Percentiles rank a stretch among this genome's conserved stretches.
phyloP scores from a whole-genome alignment of 192 early-diverging fungal species.

The Podochytrium sp. region DNA sequence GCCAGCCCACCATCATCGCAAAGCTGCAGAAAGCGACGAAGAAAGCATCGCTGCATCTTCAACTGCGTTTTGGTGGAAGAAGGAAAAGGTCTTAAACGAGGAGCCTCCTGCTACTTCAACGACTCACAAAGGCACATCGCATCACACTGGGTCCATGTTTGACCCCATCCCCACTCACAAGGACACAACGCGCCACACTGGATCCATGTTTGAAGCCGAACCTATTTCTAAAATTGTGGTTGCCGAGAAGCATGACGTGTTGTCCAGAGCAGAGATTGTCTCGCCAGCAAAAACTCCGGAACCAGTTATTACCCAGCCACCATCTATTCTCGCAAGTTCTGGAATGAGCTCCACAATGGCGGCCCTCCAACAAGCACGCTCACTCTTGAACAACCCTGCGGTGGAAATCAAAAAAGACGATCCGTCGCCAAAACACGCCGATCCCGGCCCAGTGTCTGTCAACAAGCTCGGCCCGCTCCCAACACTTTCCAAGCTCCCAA shows the following conservation, averaged over 20 bases:
- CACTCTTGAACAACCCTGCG: background rate
- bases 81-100: no score
- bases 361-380: background rate
- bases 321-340: background rate
- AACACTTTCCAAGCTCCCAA: conserved; percentile 3
- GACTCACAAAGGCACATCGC: no score
- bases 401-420: background rate
- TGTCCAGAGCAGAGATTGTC: no score
- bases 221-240: no score
- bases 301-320: no score
- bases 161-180: background rate
- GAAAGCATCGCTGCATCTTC: background rate
- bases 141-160: background rate
- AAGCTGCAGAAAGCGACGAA: conserved; percentile 24
- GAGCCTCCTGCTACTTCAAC: no score
- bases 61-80: conserved; percentile 26
- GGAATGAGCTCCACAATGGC: conserved; percentile 2
- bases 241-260: no score
- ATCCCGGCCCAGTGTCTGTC: background rate
- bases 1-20: background rate
- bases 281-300: no score
- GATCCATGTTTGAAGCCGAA: no score
- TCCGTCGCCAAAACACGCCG: background rate
- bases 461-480: conserved; percentile 4
- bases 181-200: background rate